Percentiles rank a stretch among this genome's conserved stretches.
phyloP scores from a whole-genome alignment of 106 monocot genomes.

The Triglochin maritima region DNA sequence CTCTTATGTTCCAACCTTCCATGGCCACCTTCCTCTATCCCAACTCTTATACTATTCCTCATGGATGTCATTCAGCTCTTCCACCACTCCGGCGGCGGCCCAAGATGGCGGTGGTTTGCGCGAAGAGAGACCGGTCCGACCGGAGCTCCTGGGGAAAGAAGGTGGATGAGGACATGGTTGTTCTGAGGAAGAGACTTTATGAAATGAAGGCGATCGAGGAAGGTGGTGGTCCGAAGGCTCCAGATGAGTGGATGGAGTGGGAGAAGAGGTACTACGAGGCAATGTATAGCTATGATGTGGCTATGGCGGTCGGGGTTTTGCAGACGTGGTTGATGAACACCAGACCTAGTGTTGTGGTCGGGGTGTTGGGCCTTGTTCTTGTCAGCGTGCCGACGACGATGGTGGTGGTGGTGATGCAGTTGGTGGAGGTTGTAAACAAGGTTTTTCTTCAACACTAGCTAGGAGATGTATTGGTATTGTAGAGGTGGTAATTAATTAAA shows the following conservation, averaged over 20 bases:
- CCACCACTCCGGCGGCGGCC: too few species aligned
- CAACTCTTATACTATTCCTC: too few species aligned
- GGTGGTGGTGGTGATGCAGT: background rate
- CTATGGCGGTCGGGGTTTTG: background rate
- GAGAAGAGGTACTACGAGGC: constrained; percentile 13
- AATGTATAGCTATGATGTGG: constrained; percentile 1
- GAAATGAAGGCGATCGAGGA: constrained; percentile 5
- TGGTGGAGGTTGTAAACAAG: background rate
- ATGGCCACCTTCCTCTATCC: too few species aligned
- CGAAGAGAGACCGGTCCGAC: background rate
- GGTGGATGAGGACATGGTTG: constrained; percentile 3
- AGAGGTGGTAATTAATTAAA: too few species aligned
- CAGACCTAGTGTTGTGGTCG: constrained; percentile 2
- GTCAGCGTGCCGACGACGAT: constrained; percentile 1
- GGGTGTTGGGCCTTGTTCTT: background rate
- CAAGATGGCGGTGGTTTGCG: background rate
- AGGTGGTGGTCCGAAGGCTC: background rate
- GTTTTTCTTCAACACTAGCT: background rate
- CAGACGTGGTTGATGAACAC: constrained; percentile 8
- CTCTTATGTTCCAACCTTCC: too few species aligned
- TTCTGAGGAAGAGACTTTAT: background rate
- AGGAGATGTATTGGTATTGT: too few species aligned
- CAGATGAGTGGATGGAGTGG: constrained; percentile 11
- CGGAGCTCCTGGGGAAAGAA: background rate
- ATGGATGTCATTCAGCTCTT: too few species aligned